phyloP scores from a whole-genome alignment of 331 rosid species.

The Stylosanthes scabra region DNA sequence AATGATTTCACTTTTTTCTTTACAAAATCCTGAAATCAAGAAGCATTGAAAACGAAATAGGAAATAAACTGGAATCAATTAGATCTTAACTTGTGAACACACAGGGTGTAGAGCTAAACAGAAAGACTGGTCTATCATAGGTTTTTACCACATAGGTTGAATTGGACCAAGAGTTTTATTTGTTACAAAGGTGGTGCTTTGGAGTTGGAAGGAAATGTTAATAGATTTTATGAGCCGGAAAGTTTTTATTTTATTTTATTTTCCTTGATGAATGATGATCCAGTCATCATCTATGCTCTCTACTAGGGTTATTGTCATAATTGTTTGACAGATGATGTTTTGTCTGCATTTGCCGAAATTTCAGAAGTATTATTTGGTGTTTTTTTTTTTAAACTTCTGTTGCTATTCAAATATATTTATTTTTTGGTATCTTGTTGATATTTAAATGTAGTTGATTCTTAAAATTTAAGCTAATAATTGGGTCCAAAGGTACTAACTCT shows the following conservation, averaged over 20 bases:
- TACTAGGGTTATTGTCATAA: neutral
- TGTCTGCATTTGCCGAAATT: neutral
- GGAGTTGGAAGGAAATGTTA: neutral
- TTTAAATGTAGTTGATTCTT: neutral
- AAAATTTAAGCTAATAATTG: conserved; percentile 4
- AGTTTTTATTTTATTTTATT: neutral
- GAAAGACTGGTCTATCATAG: neutral
- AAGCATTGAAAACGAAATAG: too few species aligned
- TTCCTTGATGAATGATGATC: conserved; percentile 6
- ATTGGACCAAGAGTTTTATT: neutral
- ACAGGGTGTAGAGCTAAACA: conserved; percentile 1
- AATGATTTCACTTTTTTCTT: too few species aligned
- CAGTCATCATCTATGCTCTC: neutral
- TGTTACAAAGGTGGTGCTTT: neutral
- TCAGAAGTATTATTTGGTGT: neutral
- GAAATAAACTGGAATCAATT: too few species aligned
- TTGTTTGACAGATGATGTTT: neutral
- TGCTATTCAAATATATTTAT: too few species aligned
- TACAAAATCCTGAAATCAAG: too few species aligned
- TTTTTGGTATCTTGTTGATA: too few species aligned
- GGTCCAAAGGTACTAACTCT: neutral
- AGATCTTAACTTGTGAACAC: neutral
- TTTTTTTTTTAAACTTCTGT: too few species aligned
- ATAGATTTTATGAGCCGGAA: neutral
- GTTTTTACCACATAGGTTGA: neutral